Conservation (phyloP, 2,329 filamentous ascomycete species). For the Tolypocladium inflatum region DNA sequence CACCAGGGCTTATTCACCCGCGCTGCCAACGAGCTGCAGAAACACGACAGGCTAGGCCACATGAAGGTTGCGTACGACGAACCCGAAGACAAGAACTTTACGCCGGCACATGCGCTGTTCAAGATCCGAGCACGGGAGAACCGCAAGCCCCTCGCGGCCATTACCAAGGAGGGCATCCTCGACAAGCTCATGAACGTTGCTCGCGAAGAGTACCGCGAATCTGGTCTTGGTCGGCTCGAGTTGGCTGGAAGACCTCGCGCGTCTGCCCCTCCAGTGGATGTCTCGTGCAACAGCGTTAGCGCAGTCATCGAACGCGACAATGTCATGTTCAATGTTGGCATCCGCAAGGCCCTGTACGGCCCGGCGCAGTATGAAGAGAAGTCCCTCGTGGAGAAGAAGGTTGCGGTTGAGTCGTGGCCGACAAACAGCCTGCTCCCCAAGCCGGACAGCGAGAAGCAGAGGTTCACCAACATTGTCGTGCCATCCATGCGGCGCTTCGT, state of each 20-base stretch:
- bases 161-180: constrained; percentile 65
- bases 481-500: constrained; percentile 97
- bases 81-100: constrained; percentile 49
- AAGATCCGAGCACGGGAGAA: constrained; percentile 66
- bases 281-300: constrained; percentile 63
- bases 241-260: constrained; percentile 70
- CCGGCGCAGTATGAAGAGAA: constrained; percentile 56
- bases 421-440: constrained; percentile 58
- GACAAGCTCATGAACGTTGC: constrained; percentile 72
- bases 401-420: constrained; percentile 58
- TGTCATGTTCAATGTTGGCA: constrained; percentile 65
- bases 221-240: constrained; percentile 71
- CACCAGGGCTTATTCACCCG: constrained; percentile 66
- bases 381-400: constrained; percentile 62
- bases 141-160: constrained; percentile 55
- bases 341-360: constrained; percentile 70
- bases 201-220: constrained; percentile 50
- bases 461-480: constrained; percentile 84
- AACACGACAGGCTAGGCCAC: constrained; percentile 50
- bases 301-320: constrained; percentile 58
- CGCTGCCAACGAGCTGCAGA: constrained; percentile 49
- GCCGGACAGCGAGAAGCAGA: constrained; percentile 70
- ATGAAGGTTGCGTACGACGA: constrained; percentile 65
- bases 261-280: constrained; percentile 75
- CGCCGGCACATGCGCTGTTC: constrained; percentile 70